Percentiles rank a stretch among this genome's conserved stretches.
Evolutionary conservation across 805 yeast species (phyloP).

Genomic region (Komagataella populi): DNA sequence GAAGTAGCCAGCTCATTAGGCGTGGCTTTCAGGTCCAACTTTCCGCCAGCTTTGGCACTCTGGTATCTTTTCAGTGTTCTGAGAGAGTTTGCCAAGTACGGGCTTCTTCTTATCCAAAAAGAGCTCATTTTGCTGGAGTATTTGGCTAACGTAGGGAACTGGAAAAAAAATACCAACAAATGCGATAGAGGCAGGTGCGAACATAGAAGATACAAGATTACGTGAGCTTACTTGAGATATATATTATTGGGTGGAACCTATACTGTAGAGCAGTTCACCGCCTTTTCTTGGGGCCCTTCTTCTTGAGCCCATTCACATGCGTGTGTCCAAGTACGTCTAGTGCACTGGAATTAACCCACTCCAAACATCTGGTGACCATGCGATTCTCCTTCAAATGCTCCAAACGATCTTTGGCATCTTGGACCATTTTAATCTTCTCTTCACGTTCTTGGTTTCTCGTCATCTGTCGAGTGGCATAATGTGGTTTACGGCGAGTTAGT

Average conservation of each 20-base stretch:
- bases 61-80: neutral
- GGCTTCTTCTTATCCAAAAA: neutral
- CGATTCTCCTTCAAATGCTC: slow-evolving; percentile 21
- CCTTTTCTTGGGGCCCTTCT: neutral
- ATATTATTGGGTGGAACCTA: neutral
- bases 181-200: neutral
- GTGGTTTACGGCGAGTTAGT: neutral
- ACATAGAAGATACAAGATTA: neutral
- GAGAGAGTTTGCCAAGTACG: neutral
- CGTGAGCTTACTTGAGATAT: neutral
- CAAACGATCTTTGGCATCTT: slow-evolving; percentile 15
- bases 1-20: slow-evolving; percentile 17
- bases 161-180: neutral
- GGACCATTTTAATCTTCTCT: slow-evolving; percentile 14
- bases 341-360: slow-evolving; percentile 54
- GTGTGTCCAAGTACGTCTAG: slow-evolving; percentile 33
- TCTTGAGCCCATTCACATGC: slow-evolving; percentile 36
- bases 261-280: neutral
- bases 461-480: slow-evolving; percentile 6
- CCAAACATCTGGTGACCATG: slow-evolving; percentile 31
- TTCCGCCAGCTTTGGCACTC: neutral
- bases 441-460: slow-evolving; percentile 18
- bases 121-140: neutral
- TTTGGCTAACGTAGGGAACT: neutral
- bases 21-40: slow-evolving; percentile 3